Conservation (phyloP, 2,329 filamentous ascomycete genomes). For the Cladosporium sp. region DNA sequence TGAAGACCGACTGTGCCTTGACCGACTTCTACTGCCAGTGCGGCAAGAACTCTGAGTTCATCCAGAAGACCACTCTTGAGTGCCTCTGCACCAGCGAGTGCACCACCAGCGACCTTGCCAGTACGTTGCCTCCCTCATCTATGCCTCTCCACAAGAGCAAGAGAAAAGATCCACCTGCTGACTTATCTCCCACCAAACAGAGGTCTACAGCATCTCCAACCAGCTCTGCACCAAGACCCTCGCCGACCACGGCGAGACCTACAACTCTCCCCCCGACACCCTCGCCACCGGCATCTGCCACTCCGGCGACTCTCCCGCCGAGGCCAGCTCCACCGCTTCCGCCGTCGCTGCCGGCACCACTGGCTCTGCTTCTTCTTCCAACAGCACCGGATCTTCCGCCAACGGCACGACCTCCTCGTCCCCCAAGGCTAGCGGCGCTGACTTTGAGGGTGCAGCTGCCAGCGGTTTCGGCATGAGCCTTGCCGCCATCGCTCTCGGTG, state of each 20-base stretch:
- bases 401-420: constrained; percentile 25
- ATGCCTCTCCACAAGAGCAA: neutral
- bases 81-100: constrained; percentile 44
- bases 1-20: constrained; percentile 49
- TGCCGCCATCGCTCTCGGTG: constrained; percentile 13
- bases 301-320: constrained; percentile 12
- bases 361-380: constrained; percentile 25
- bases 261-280: constrained; percentile 18
- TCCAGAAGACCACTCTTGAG: constrained; percentile 43
- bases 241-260: constrained; percentile 26
- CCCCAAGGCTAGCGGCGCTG: constrained; percentile 21
- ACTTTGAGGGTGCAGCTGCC: constrained; percentile 6
- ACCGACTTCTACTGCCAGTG: constrained; percentile 57
- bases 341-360: constrained; percentile 31
- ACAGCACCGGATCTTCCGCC: constrained; percentile 33
- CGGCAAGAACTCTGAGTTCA: constrained; percentile 43
- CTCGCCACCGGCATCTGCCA: constrained; percentile 25
- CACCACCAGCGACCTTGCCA: constrained; percentile 40
- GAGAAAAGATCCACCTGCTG: constrained; percentile 1
- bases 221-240: constrained; percentile 32
- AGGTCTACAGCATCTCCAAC: constrained; percentile 26
- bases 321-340: constrained; percentile 23
- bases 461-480: constrained; percentile 11
- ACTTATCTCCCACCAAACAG: constrained; percentile 19
- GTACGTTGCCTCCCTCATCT: constrained; percentile 39